Evolutionary conservation across 179 eudicot species (phyloP).

Genomic region (Corrigiola litoralis): DNA sequence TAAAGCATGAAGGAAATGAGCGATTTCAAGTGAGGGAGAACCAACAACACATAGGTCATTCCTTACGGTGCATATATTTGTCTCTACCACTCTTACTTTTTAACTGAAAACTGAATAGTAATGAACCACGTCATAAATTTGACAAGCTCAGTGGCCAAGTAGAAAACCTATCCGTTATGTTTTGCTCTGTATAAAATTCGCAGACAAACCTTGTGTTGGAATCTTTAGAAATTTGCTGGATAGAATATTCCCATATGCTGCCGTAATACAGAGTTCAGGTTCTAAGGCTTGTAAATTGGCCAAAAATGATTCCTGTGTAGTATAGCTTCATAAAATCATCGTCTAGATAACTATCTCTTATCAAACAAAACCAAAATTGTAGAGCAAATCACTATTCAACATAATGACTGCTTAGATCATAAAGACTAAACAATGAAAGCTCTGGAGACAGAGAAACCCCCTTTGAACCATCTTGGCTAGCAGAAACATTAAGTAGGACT

Average conservation of each 20-base stretch:
- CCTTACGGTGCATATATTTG: too few relatives aligned
- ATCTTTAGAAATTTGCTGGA: constrained; percentile 80
- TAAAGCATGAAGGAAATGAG: not conserved
- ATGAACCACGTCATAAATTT: not conserved
- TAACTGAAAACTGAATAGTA: too few relatives aligned
- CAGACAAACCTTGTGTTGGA: constrained; percentile 73
- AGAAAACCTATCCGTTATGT: not conserved
- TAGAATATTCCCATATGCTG: constrained; percentile 92
- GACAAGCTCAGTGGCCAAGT: not conserved
- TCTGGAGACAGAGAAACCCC: not conserved
- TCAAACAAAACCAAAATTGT: not conserved
- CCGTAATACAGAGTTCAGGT: constrained; percentile 91
- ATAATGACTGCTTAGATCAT: not conserved
- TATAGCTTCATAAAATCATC: constrained; percentile 11
- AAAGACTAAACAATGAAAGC: not conserved
- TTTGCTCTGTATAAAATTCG: constrained; percentile 11
- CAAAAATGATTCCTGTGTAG: constrained; percentile 68
- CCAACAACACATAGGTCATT: not conserved
- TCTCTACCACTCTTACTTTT: too few relatives aligned
- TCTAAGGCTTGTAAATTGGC: constrained; percentile 60
- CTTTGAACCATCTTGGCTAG: not conserved
- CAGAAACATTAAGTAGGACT: not conserved
- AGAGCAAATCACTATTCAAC: not conserved
- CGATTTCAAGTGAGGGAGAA: not conserved
- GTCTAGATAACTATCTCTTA: not conserved